A percentile compares a stretch with the other conserved stretches of the same genome.
These are phyloP conservation scores for Dendrostoma leiphaemia DNA, from an alignment of 2,329 filamentous ascomycete species.

Conservation along the genomic window DNA sequence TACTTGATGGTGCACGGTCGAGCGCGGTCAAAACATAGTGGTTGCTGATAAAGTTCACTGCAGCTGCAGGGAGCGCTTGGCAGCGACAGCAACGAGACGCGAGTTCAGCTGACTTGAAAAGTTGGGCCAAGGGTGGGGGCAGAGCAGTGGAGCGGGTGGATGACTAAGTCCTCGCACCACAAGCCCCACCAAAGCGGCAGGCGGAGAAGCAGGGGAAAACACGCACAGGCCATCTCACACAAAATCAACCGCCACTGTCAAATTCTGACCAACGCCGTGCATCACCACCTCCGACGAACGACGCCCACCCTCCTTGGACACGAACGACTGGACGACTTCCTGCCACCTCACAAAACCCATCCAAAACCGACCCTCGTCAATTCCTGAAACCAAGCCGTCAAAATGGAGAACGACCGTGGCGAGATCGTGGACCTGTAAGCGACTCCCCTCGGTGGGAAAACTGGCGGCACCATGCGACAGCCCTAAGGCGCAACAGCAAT, in stretches of 20 bases:
- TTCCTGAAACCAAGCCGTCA: slow-evolving; percentile 46
- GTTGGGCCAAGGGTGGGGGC: neutral
- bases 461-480: too few relatives aligned
- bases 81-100: slow-evolving; percentile 9
- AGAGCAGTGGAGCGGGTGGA: neutral
- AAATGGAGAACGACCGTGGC: slow-evolving; percentile 98
- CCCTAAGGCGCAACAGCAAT: too few relatives aligned
- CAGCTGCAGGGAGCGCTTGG: neutral
- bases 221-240: slow-evolving; percentile 17
- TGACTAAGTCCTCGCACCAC: neutral
- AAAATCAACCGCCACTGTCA: slow-evolving; percentile 14
- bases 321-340: slow-evolving; percentile 27
- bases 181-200: slow-evolving; percentile 1
- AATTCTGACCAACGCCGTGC: slow-evolving; percentile 15
- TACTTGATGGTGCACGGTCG: too few relatives aligned
- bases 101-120: slow-evolving; percentile 10
- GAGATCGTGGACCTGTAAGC: slow-evolving; percentile 98
- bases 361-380: slow-evolving; percentile 27
- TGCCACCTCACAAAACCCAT: slow-evolving; percentile 30
- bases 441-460: slow-evolving; percentile 20
- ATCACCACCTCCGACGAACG: slow-evolving; percentile 3
- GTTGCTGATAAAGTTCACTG: neutral
- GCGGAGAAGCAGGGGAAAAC: slow-evolving; percentile 2
- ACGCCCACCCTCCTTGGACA: slow-evolving; percentile 8
- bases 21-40: neutral